Evolutionary conservation across 2,329 filamentous ascomycete species (phyloP).

Genomic region (Diaporthe ilicicola): DNA sequence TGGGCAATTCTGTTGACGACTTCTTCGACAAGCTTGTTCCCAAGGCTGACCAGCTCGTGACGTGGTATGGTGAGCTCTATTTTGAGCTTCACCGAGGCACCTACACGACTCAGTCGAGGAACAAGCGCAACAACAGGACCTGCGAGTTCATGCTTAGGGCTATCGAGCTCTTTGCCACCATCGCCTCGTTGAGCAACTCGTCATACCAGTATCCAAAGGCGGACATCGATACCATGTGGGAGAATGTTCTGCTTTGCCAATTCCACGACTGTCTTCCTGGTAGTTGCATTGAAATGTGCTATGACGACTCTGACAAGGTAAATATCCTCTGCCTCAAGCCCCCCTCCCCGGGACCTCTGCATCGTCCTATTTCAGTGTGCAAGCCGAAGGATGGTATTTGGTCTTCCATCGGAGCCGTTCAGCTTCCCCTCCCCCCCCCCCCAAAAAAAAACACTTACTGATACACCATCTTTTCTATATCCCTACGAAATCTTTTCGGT

Average conservation of each 20-base stretch:
- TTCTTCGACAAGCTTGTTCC: slow-evolving; percentile 89
- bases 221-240: slow-evolving; percentile 97
- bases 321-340: slow-evolving; percentile 32
- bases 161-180: slow-evolving; percentile 85
- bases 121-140: slow-evolving; percentile 92
- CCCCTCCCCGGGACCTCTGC: not conserved
- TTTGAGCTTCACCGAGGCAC: slow-evolving; percentile 97
- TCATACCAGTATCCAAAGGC: slow-evolving; percentile 91
- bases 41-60: slow-evolving; percentile 82
- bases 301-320: slow-evolving; percentile 89
- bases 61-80: slow-evolving; percentile 98
- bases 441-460: too few relatives aligned
- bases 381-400: not conserved
- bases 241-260: slow-evolving; percentile 88
- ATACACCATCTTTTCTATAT: too few relatives aligned
- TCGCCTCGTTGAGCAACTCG: slow-evolving; percentile 77
- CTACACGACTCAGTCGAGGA: slow-evolving; percentile 97
- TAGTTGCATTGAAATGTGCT: slow-evolving; percentile 97
- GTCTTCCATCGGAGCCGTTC: not conserved
- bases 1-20: slow-evolving; percentile 90
- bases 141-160: slow-evolving; percentile 87
- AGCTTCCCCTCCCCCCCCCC: not conserved
- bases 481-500: not conserved
- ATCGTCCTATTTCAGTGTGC: too few relatives aligned
- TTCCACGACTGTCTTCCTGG: slow-evolving; percentile 98